Evolutionary conservation across 2,329 filamentous ascomycete species (phyloP).

Genomic region (Fusarium sp.): DNA sequence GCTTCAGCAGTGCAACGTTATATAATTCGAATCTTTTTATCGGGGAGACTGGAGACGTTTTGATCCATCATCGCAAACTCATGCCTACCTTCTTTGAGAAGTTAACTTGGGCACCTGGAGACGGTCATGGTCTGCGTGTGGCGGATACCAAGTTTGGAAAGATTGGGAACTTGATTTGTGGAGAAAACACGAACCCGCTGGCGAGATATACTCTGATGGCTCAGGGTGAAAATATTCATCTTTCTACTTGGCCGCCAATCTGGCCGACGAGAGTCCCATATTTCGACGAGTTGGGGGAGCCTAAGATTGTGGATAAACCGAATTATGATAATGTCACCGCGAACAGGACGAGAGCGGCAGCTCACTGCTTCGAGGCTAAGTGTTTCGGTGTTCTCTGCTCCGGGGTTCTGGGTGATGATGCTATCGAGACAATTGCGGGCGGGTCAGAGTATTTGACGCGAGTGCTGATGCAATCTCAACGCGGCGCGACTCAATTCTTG

Average conservation of each 20-base stretch:
- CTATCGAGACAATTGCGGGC: slow-evolving; percentile 50
- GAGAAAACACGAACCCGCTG: slow-evolving; percentile 68
- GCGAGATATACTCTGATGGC: slow-evolving; percentile 64
- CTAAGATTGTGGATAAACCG: not conserved
- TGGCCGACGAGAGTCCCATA: slow-evolving; percentile 59
- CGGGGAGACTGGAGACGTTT: slow-evolving; percentile 55
- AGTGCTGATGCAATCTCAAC: slow-evolving; percentile 53
- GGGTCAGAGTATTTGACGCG: slow-evolving; percentile 47
- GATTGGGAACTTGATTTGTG: slow-evolving; percentile 64
- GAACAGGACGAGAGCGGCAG: slow-evolving; percentile 63
- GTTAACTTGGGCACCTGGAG: slow-evolving; percentile 64
- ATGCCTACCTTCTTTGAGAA: slow-evolving; percentile 69
- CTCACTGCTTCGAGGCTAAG: slow-evolving; percentile 69
- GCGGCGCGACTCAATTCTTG: slow-evolving; percentile 62
- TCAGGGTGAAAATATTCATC: slow-evolving; percentile 66
- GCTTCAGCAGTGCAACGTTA: slow-evolving; percentile 57
- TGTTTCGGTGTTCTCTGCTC: slow-evolving; percentile 65
- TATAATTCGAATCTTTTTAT: slow-evolving; percentile 66
- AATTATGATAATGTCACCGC: slow-evolving; percentile 67
- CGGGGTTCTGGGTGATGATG: slow-evolving; percentile 55
- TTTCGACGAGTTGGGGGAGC: rapidly evolving
- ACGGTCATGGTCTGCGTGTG: slow-evolving; percentile 62
- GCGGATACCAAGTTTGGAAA: slow-evolving; percentile 59
- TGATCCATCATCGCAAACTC: slow-evolving; percentile 65
- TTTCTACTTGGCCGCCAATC: slow-evolving; percentile 66